A percentile compares a stretch with the other conserved stretches of the same genome.
phyloP scores from a whole-genome alignment of 2,329 filamentous ascomycete species.

The Catunica adiposa region DNA sequence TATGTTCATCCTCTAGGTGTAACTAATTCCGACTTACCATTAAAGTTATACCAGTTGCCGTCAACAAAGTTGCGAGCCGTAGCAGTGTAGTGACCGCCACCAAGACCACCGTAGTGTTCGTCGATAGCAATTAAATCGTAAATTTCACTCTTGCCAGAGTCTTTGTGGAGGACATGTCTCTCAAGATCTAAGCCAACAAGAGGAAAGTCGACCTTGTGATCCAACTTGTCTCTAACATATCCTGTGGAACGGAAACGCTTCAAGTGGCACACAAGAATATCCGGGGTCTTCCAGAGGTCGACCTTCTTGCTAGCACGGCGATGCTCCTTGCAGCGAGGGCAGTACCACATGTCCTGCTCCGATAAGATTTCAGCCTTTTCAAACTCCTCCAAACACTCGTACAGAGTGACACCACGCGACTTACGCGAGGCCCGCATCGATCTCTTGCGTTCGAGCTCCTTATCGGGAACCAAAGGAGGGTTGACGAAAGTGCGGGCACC shows the following conservation, averaged over 20 bases:
- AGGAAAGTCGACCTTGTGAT: constrained; percentile 81
- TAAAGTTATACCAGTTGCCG: constrained; percentile 86
- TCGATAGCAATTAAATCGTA: constrained; percentile 95
- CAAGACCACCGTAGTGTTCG: constrained; percentile 84
- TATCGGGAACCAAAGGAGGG: constrained; percentile 39
- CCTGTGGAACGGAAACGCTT: constrained; percentile 86
- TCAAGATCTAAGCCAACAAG: constrained; percentile 73
- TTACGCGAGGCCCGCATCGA: constrained; percentile 39
- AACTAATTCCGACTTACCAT: constrained; percentile 45
- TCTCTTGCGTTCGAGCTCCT: constrained; percentile 49
- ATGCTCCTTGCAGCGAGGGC: constrained; percentile 86
- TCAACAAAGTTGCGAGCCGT: constrained; percentile 86
- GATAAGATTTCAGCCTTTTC: constrained; percentile 86
- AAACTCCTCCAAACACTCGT: constrained; percentile 88
- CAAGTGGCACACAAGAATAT: constrained; percentile 85
- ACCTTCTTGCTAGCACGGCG: constrained; percentile 89
- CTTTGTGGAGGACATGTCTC: constrained; percentile 59
- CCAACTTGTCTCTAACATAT: constrained; percentile 75
- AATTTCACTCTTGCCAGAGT: constrained; percentile 63
- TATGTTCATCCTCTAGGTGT: background rate
- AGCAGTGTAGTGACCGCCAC: constrained; percentile 91
- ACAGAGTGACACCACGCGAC: constrained; percentile 56
- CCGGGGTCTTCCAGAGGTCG: constrained; percentile 89
- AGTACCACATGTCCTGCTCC: constrained; percentile 95
- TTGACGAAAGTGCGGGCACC: constrained; percentile 43